phyloP scores from a whole-genome alignment of 441 rosid genomes.

The Monsonia emarginata region DNA sequence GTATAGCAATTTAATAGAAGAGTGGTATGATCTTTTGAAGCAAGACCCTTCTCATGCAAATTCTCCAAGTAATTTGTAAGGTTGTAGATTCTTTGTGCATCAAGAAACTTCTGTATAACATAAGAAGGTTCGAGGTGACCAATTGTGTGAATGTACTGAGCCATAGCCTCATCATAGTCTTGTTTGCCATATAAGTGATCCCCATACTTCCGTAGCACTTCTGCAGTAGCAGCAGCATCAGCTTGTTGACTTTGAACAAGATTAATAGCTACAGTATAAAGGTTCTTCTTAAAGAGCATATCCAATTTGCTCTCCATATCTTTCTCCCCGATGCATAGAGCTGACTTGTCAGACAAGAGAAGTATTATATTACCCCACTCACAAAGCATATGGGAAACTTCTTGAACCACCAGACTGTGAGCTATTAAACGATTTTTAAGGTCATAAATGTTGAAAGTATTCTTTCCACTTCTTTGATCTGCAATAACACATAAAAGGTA shows the following conservation, averaged over 20 bases:
- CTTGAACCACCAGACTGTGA: conserved; percentile 65
- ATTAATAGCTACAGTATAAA: conserved; percentile 87
- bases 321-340: conserved; percentile 77
- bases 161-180: conserved; percentile 93
- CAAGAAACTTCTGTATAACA: conserved; percentile 94
- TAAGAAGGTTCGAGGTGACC: conserved; percentile 97
- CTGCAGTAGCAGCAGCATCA: conserved; percentile 95
- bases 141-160: conserved; percentile 79
- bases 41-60: conserved; percentile 88
- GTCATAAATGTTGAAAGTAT: conserved; percentile 75
- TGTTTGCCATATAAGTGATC: conserved; percentile 91
- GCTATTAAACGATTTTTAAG: conserved; percentile 85
- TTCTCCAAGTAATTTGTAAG: conserved; percentile 91
- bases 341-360: conserved; percentile 56
- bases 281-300: conserved; percentile 95
- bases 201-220: conserved; percentile 89
- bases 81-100: conserved; percentile 94
- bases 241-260: conserved; percentile 97
- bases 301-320: conserved; percentile 98
- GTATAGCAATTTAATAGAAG: conserved; percentile 93
- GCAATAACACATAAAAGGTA: conserved; percentile 78
- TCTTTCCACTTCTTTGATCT: conserved; percentile 65
- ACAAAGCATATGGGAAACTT: conserved; percentile 84
- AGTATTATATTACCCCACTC: conserved; percentile 93
- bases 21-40: conserved; percentile 95